Evolutionary conservation across 257 asterid species (phyloP).

Genomic region (Solanum clarkiae): DNA sequence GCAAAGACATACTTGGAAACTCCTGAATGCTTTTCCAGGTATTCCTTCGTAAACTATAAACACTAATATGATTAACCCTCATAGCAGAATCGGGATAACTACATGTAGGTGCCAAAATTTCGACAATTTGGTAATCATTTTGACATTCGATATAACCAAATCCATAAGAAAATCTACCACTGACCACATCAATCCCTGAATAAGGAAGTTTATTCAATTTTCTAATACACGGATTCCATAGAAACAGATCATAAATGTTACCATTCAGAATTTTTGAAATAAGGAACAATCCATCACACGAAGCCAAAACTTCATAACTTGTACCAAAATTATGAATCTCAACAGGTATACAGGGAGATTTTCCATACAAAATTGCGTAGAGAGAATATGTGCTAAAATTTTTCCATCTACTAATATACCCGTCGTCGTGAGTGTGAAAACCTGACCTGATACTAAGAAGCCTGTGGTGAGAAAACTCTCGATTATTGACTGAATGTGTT

Average conservation of each 20-base stretch:
- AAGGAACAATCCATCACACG: slow-evolving; percentile 41
- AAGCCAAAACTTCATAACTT: slow-evolving; percentile 13
- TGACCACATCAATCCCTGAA: background rate
- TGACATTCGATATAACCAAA: slow-evolving; percentile 27
- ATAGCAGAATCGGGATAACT: background rate
- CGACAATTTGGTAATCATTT: slow-evolving; percentile 24
- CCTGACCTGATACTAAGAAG: background rate
- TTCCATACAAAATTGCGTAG: slow-evolving; percentile 15
- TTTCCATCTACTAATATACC: background rate
- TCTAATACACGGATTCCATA: slow-evolving; percentile 39
- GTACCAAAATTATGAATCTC: background rate
- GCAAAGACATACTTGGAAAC: background rate
- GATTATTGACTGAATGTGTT: background rate
- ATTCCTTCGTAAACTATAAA: slow-evolving; percentile 10
- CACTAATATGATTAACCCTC: background rate
- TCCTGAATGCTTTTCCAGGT: slow-evolving; percentile 8
- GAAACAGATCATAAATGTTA: slow-evolving; percentile 1
- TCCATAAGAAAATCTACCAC: slow-evolving; percentile 5
- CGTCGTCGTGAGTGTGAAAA: background rate
- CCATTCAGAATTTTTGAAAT: background rate
- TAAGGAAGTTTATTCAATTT: slow-evolving; percentile 20
- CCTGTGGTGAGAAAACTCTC: background rate
- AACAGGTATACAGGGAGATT: background rate
- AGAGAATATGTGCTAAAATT: slow-evolving; percentile 5
- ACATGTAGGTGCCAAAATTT: background rate